These are phyloP conservation scores for Graphilbum ipis-grandicollis DNA, from an alignment of 2,329 filamentous ascomycete genomes.

Conservation along the genomic window DNA sequence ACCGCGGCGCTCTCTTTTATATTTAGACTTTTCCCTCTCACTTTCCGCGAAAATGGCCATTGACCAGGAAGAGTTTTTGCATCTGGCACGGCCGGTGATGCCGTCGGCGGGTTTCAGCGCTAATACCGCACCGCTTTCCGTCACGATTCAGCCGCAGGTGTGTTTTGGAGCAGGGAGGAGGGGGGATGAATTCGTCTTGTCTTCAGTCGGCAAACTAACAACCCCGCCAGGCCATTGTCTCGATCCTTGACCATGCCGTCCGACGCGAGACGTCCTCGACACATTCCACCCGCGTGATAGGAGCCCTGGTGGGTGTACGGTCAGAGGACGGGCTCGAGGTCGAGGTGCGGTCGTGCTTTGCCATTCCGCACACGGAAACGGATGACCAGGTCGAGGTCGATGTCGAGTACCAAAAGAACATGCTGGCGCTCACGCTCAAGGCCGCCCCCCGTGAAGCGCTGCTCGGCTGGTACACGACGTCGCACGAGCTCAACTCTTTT, in stretches of 20 bases:
- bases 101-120: conserved; percentile 64
- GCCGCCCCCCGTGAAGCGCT: conserved; percentile 86
- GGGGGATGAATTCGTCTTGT: too few species aligned
- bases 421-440: conserved; percentile 88
- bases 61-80: conserved; percentile 72
- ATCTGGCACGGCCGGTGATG: conserved; percentile 83
- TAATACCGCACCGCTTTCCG: conserved; percentile 78
- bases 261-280: conserved; percentile 60
- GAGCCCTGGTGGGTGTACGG: conserved; percentile 79
- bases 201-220: too few species aligned
- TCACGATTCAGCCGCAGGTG: conserved; percentile 91
- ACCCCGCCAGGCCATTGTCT: conserved; percentile 41
- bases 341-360: conserved; percentile 91
- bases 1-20: too few species aligned
- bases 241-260: conserved; percentile 83
- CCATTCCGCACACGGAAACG: conserved; percentile 95
- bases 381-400: conserved; percentile 98
- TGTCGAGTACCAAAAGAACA: conserved; percentile 99
- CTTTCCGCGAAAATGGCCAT: conserved; percentile 56
- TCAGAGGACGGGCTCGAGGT: conserved; percentile 95
- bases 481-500: conserved; percentile 94
- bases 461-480: conserved; percentile 97
- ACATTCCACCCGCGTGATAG: conserved; percentile 90
- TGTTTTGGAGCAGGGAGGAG: too few species aligned
- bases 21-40: too few species aligned